Evolutionary conservation across 805 yeast genomes (phyloP), one percentile per base, ranked within the genome.

Genomic region (Pichia manshurica): DNA sequence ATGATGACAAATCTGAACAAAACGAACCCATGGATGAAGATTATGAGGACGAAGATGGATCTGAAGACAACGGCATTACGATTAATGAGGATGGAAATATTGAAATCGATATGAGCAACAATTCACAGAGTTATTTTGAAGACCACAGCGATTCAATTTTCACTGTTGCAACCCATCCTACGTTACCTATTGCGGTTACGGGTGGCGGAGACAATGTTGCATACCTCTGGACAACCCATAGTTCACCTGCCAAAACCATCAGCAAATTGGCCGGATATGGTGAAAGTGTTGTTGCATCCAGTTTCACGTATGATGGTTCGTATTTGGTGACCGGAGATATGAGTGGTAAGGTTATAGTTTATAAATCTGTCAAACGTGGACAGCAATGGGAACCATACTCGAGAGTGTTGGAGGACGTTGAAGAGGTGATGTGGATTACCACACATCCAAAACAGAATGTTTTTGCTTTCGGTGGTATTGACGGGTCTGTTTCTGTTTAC

Each of bases 181-280:
- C 73, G 6, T 72, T 89, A 50, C 97, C 97, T 16, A 65, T 84
- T 64, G 93, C 87, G 8, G 84, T 82, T n/a, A 77, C 91, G 20
- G 99, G 99, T 28, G 98, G 96, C 37, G 98, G 96, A 50, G 99
- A 93, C 65, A 82, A 91, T 64, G 72, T 79, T 22, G 96, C 90
- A 1, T 87, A 79, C 62, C 63, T 93, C 58, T 93, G 98, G 98
- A 88, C 96, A 4, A 83, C 95, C 1, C 95, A 88, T 65, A 74
- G 87, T 2, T 81, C 79, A 51, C 96, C 96, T 29, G 87, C 96
- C 10, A 79, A 82, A 53, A 73, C 85, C 48, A 90, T 88, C 2
- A 81, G 85, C 35, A 81, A 85, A 57, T 69, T 93, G 50, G 70
- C 71, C 45, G 95, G 91, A 19, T 95, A 87, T 67, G 82, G 82